A percentile compares a stretch with the other conserved stretches of the same genome.
Evolutionary conservation across 1,139 yeast species (phyloP).

Genomic region (Arxiozyma heterogenica): DNA sequence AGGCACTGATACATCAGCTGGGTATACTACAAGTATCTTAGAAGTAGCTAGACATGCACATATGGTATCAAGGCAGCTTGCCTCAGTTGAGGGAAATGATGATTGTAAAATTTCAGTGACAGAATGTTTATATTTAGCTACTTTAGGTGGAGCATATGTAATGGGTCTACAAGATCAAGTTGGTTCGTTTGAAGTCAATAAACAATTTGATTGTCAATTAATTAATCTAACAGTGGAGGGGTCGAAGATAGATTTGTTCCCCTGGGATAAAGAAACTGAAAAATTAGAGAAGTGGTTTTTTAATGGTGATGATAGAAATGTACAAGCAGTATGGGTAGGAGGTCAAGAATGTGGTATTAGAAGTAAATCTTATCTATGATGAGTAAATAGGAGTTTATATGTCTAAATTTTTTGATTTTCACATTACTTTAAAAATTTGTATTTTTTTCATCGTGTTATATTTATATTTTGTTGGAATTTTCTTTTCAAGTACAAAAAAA

Average conservation of each 20-base stretch:
- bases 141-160: constrained; percentile 84
- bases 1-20: constrained; percentile 93
- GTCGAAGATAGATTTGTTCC: constrained; percentile 65
- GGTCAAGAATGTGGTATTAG: constrained; percentile 35
- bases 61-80: constrained; percentile 73
- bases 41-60: constrained; percentile 71
- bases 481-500: too few relatives aligned
- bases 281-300: constrained; percentile 88
- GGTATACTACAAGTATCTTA: constrained; percentile 72
- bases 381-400: neutral
- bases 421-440: too few relatives aligned
- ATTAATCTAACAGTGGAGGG: constrained; percentile 46
- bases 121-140: constrained; percentile 74
- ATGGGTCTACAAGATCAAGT: constrained; percentile 47
- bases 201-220: constrained; percentile 76
- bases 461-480: too few relatives aligned
- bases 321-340: constrained; percentile 70
- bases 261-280: constrained; percentile 46
- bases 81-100: constrained; percentile 46
- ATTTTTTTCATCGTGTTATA: too few relatives aligned
- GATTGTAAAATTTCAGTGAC: constrained; percentile 48
- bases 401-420: too few relatives aligned
- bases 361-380: neutral
- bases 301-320: constrained; percentile 88
- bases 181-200: constrained; percentile 70